Evolutionary conservation across 2,329 filamentous ascomycete species (phyloP), one percentile per base, ranked within the genome.

Genomic region (Cladosporium oxysporum): DNA sequence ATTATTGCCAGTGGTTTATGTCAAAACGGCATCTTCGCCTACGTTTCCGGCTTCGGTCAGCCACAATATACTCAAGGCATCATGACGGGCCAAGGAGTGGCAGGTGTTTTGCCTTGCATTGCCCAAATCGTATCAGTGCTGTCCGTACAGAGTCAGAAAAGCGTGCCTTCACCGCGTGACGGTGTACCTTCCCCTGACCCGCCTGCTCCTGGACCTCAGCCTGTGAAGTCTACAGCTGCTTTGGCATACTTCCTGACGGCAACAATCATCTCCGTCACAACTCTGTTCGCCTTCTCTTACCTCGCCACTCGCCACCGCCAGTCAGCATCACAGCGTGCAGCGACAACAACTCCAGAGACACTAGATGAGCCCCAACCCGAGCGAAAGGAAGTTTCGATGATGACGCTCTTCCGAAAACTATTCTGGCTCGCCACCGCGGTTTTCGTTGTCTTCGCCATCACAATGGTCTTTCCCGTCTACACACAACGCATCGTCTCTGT

Each of bases 391-490:
- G 80, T 91, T 1, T 81, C 87, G 12, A 84, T 97, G 69, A 81
- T 81, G 69, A 82, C 82, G 0, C 85, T 98, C 3, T 88, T 95
- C 72, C 81, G 81, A 67, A 96, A 96, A 77, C 85, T 98, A 53
- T 87, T 86, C 73, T 96, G 90, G 87, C 83, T 93, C 16, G 87
- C 92, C 0, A 81, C 84, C n/a, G 87, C 91, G 8, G 87, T 97
- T 16, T 92, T 92, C 72, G 76, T 93, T 69, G 93, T 90, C 75
- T 98, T 98, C 74, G 80, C 85, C 50, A 80, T 94, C 64, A 93
- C 93, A 59, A 98, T 99, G 94, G 88, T 95, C 76, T 98, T 93
- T 81, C 95, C 95, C 0, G 91, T 98, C 67, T 96, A 96, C 79
- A 98, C 95, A 0, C 78, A 81, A 59, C 77, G 79, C 64, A 83